Percentiles rank a stretch among this genome's conserved stretches.
These are phyloP conservation scores for Phytophthora sp. DNA, from an alignment of 352 stramenopile species.

Conservation along the genomic window DNA sequence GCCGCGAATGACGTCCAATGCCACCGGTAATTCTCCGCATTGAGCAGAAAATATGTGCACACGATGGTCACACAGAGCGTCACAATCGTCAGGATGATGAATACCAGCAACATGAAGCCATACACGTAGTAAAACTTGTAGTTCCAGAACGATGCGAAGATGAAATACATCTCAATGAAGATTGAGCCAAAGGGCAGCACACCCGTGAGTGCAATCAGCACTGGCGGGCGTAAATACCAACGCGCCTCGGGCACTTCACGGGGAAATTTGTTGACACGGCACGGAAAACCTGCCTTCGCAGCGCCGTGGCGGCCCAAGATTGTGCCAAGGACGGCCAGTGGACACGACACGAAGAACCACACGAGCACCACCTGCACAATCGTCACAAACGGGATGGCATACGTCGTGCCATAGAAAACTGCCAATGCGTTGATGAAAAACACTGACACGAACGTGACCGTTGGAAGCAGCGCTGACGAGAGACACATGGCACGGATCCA, in stretches of 20 bases:
- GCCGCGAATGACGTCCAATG: slow-evolving; percentile 98
- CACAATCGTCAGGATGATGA: slow-evolving; percentile 97
- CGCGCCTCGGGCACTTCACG: slow-evolving; percentile 82
- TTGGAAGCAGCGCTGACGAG: slow-evolving; percentile 75
- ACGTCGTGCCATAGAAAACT: slow-evolving; percentile 84
- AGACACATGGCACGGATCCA: slow-evolving; percentile 92
- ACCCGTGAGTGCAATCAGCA: slow-evolving; percentile 95
- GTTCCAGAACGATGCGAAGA: slow-evolving; percentile 99
- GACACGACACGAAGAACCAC: slow-evolving; percentile 98
- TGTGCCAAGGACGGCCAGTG: slow-evolving; percentile 95
- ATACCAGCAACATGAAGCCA: slow-evolving; percentile 98
- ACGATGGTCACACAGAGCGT: slow-evolving; percentile 99
- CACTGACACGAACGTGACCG: slow-evolving; percentile 82
- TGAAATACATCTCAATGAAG: slow-evolving; percentile 99
- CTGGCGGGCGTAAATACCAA: slow-evolving; percentile 80
- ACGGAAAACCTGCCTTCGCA: slow-evolving; percentile 87
- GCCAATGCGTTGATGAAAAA: slow-evolving; percentile 91
- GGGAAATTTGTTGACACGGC: slow-evolving; percentile 97
- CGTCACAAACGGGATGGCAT: slow-evolving; percentile 86
- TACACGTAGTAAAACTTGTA: slow-evolving; percentile 99
- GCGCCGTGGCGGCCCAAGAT: slow-evolving; percentile 95
- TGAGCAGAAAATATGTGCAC: slow-evolving; percentile 98
- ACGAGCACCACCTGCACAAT: slow-evolving; percentile 94
- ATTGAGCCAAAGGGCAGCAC: slow-evolving; percentile 99
- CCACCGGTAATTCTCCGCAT: slow-evolving; percentile 99